These are phyloP conservation scores for Xylaria arbuscula DNA, from an alignment of 2,329 filamentous ascomycete genomes.

Conservation along the genomic window DNA sequence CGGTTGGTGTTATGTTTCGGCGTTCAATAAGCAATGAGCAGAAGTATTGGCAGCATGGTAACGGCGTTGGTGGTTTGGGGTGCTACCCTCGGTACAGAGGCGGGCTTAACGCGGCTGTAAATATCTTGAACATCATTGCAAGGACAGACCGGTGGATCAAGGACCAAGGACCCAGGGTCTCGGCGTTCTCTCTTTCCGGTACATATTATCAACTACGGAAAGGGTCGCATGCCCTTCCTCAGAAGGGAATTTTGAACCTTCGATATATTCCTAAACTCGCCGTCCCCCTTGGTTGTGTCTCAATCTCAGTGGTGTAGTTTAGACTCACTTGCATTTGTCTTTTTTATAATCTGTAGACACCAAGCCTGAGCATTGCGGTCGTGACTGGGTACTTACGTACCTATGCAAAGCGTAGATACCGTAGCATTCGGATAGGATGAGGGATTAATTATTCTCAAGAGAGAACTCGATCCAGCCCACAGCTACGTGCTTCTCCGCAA, in stretches of 20 bases:
- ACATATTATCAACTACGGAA: conserved; percentile 22
- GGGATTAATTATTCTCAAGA: too few relatives aligned
- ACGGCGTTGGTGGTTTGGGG: conserved; percentile 46
- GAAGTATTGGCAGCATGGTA: conserved; percentile 37
- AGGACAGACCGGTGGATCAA: conserved; percentile 24
- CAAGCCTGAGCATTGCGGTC: background rate
- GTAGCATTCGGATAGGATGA: too few relatives aligned
- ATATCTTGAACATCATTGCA: conserved; percentile 26
- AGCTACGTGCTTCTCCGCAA: too few relatives aligned
- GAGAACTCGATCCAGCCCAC: too few relatives aligned
- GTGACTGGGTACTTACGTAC: too few relatives aligned
- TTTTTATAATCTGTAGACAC: background rate
- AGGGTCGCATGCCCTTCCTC: conserved; percentile 5
- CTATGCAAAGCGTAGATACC: too few relatives aligned
- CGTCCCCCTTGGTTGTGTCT: background rate
- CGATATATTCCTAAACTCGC: background rate
- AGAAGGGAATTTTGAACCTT: conserved; percentile 5
- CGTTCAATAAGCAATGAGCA: conserved; percentile 42
- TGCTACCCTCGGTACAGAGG: conserved; percentile 24
- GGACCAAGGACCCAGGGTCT: conserved; percentile 11
- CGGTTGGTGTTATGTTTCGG: conserved; percentile 46
- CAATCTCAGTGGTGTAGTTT: background rate
- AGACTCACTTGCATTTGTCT: background rate
- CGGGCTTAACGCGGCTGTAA: conserved; percentile 34
- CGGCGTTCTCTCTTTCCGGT: conserved; percentile 24